Percentiles rank a stretch among this genome's conserved stretches.
Conservation (phyloP, 2,329 filamentous ascomycete species). For the Fusarium continuum region DNA sequence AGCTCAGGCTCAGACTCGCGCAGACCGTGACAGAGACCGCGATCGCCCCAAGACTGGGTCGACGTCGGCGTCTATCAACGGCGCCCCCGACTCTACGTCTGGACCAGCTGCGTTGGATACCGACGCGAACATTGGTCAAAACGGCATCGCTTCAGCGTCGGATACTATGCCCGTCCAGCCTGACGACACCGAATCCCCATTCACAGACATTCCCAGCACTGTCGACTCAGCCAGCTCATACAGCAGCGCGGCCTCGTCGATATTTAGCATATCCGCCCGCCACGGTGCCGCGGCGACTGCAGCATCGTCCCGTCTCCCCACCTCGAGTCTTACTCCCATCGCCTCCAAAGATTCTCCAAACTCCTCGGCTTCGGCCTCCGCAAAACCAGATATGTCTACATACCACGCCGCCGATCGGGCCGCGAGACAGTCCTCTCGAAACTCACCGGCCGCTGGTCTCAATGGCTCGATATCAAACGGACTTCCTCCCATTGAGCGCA, state of each 20-base stretch:
- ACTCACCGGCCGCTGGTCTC: constrained; percentile 42
- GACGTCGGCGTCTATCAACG: constrained; percentile 22
- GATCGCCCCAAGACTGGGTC: constrained; percentile 44
- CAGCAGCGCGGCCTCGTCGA: constrained; percentile 74
- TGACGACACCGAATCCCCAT: constrained; percentile 67
- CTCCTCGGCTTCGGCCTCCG: constrained; percentile 57
- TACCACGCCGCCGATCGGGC: constrained; percentile 56
- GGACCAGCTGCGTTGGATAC: constrained; percentile 38
- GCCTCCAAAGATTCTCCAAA: constrained; percentile 63
- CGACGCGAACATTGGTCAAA: constrained; percentile 38
- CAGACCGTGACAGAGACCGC: constrained; percentile 47
- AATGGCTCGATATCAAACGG: constrained; percentile 50
- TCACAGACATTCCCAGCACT: constrained; percentile 74
- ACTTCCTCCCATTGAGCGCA: constrained; percentile 51
- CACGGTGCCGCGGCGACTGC: constrained; percentile 51
- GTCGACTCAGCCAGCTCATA: constrained; percentile 78
- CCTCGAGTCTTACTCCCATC: constrained; percentile 60
- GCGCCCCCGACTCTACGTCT: constrained; percentile 37
- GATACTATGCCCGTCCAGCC: constrained; percentile 44
- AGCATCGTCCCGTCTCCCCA: constrained; percentile 54
- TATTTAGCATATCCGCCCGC: constrained; percentile 66
- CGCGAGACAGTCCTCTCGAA: constrained; percentile 42
- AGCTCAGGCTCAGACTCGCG: constrained; percentile 50
- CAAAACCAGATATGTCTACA: constrained; percentile 65
- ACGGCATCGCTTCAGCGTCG: constrained; percentile 32